phyloP scores from a whole-genome alignment of 2,329 filamentous ascomycete species.

The Venturia pyrina region DNA sequence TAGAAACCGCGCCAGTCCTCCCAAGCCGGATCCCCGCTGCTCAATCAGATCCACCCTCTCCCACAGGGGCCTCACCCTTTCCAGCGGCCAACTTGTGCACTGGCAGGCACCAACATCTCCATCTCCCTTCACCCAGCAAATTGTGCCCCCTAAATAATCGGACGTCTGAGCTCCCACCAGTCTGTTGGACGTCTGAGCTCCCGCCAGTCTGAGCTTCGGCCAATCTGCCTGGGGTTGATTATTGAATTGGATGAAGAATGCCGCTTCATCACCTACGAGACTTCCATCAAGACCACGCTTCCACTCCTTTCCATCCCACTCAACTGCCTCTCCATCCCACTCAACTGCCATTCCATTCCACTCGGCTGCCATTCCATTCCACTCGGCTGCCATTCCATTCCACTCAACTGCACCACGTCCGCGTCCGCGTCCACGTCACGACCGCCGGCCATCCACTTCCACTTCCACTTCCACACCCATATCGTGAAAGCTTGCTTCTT shows the following conservation, averaged over 20 bases:
- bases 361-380: too few relatives aligned
- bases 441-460: background rate
- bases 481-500: background rate
- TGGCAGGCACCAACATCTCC: too few relatives aligned
- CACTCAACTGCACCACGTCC: too few relatives aligned
- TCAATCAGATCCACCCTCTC: background rate
- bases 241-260: background rate
- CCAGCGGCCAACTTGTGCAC: background rate
- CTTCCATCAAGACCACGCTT: background rate
- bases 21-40: background rate
- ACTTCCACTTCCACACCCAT: background rate
- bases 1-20: background rate
- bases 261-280: background rate
- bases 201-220: too few relatives aligned
- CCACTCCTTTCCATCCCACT: too few relatives aligned
- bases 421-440: too few relatives aligned
- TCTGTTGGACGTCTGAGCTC: background rate
- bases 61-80: background rate
- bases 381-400: too few relatives aligned
- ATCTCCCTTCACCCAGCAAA: too few relatives aligned
- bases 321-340: too few relatives aligned
- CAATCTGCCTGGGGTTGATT: conserved; percentile 7
- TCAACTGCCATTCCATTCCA: too few relatives aligned
- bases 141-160: background rate
- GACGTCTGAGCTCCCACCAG: too few relatives aligned